Evolutionary conservation across 331 rosid genomes (phyloP).

Genomic region (Pyracantha coccinea): DNA sequence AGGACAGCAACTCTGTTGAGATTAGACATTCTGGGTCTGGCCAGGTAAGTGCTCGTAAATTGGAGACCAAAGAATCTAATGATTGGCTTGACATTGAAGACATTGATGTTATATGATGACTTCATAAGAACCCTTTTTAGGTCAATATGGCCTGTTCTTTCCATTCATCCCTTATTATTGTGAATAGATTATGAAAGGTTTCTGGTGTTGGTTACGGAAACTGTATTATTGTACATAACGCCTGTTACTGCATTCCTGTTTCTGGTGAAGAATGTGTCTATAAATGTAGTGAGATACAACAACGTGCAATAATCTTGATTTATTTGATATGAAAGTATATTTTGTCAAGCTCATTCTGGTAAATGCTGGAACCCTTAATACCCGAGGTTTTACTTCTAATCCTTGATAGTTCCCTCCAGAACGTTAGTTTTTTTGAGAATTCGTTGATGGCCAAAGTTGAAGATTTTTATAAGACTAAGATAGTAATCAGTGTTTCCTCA

Average conservation of each 20-base stretch:
- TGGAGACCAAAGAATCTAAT: conserved; percentile 64
- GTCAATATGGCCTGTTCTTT: conserved; percentile 1
- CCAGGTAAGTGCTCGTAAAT: conserved; percentile 48
- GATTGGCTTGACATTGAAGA: conserved; percentile 95
- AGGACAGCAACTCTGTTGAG: conserved; percentile 42
- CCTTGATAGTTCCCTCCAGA: not conserved
- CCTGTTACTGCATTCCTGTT: conserved; percentile 27
- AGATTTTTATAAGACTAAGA: not conserved
- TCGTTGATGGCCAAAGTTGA: not conserved
- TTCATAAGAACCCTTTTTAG: conserved; percentile 6
- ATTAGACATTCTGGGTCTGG: conserved; percentile 43
- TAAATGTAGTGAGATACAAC: conserved; percentile 25
- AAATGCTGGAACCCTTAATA: not conserved
- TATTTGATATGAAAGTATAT: not conserved
- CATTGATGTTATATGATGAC: conserved; percentile 59
- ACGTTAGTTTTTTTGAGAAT: not conserved
- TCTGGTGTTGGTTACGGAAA: conserved; percentile 24
- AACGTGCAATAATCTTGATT: conserved; percentile 13
- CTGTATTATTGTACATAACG: conserved; percentile 45
- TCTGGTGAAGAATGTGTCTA: conserved; percentile 16
- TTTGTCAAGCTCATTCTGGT: not conserved
- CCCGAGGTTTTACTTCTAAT: too few species aligned
- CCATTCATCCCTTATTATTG: conserved; percentile 23
- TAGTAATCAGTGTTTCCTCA: not conserved
- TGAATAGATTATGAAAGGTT: conserved; percentile 43